Conservation (phyloP, 805 yeast genomes). For the Ogataea corticis region DNA sequence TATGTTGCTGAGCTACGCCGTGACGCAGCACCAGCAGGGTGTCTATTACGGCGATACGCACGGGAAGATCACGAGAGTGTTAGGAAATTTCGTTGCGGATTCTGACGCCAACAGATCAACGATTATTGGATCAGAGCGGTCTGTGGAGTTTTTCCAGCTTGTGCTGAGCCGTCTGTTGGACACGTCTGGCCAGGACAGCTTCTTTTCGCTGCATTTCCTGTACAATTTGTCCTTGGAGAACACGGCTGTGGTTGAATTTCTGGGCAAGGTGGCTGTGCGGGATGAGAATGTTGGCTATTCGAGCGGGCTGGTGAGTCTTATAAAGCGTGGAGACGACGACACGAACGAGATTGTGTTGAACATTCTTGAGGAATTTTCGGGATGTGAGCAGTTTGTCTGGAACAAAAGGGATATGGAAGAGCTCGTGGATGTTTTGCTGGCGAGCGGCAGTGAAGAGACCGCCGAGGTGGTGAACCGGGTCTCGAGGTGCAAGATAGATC, state of each 20-base stretch:
- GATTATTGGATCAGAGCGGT: not conserved
- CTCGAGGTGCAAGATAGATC: conserved; percentile 11
- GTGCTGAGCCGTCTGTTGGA: conserved; percentile 4
- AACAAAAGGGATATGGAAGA: not conserved
- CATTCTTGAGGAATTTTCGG: conserved; percentile 14
- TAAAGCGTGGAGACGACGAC: conserved; percentile 3
- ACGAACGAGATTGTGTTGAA: conserved; percentile 6
- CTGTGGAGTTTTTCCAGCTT: not conserved
- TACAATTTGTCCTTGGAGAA: conserved; percentile 14
- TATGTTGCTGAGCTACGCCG: conserved; percentile 1
- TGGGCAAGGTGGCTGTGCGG: conserved; percentile 3
- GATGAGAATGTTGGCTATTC: not conserved
- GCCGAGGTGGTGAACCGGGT: conserved; percentile 8
- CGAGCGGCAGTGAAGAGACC: not conserved
- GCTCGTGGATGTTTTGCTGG: conserved; percentile 1
- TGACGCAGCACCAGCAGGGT: not conserved
- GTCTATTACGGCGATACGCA: conserved; percentile 3
- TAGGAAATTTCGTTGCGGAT: conserved; percentile 23
- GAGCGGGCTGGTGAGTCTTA: not conserved
- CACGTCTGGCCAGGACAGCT: not conserved
- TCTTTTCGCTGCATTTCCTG: conserved; percentile 16
- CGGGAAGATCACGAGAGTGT: conserved; percentile 4
- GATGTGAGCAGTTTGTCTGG: not conserved
- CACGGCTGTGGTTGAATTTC: not conserved
- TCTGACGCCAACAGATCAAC: conserved; percentile 10